Conservation (phyloP, 441 rosid genomes). For the Pelargonium fulgidum region DNA sequence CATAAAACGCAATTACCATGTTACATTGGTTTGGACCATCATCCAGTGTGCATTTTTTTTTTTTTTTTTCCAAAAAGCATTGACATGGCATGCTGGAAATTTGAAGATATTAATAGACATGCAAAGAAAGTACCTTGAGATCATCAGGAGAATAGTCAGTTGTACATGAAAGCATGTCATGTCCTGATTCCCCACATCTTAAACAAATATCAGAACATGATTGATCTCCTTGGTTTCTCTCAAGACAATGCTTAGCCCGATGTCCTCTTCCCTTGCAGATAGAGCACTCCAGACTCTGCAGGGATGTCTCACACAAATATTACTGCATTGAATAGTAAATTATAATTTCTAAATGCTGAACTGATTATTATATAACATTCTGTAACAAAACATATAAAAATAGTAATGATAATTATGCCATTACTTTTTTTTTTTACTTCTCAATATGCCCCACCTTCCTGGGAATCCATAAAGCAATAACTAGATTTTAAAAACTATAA, state of each 20-base stretch:
- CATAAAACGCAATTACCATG: background rate
- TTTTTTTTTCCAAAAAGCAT: too few relatives aligned
- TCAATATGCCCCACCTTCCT: background rate
- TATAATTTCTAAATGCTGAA: background rate
- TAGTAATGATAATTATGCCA: too few relatives aligned
- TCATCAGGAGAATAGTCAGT: slow-evolving; percentile 27
- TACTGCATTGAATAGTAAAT: slow-evolving; percentile 5
- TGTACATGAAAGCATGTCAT: slow-evolving; percentile 33
- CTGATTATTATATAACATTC: background rate
- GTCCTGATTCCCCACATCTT: slow-evolving; percentile 28
- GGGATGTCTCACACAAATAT: slow-evolving; percentile 1
- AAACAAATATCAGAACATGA: slow-evolving; percentile 21
- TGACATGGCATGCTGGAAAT: background rate
- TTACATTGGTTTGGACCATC: background rate
- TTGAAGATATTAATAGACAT: background rate
- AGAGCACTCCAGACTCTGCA: slow-evolving; percentile 20
- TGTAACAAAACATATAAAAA: too few relatives aligned
- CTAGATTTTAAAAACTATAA: background rate
- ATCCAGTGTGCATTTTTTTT: too few relatives aligned
- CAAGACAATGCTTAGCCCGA: slow-evolving; percentile 9
- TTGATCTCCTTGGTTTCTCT: slow-evolving; percentile 12
- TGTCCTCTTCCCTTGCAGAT: slow-evolving; percentile 11
- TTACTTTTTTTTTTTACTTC: background rate
- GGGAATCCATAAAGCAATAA: background rate
- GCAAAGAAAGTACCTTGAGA: slow-evolving; percentile 28